phyloP scores from a whole-genome alignment of 2,329 filamentous ascomycete species.

The Pezicula rhizophila region DNA sequence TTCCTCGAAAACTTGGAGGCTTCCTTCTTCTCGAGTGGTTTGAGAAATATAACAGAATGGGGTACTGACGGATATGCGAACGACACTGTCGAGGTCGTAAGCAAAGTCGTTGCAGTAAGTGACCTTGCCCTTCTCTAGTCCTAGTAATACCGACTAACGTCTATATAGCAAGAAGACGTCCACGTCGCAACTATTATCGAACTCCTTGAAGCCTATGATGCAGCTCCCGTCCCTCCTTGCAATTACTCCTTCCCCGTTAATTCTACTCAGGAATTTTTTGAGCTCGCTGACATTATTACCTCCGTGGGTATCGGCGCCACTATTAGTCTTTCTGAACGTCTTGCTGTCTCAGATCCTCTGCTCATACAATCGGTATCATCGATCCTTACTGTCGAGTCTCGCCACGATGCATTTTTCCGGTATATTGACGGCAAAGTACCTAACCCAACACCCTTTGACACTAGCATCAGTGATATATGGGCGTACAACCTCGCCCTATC shows the following conservation, averaged over 20 bases:
- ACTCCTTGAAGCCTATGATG: conserved; percentile 7
- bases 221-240: conserved; percentile 2
- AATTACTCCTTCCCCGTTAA: conserved; percentile 9
- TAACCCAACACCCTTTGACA: conserved; percentile 9
- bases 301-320: conserved; percentile 6
- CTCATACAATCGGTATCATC: conserved; percentile 4
- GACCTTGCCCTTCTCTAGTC: not conserved
- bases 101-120: conserved; percentile 7
- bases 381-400: conserved; percentile 5
- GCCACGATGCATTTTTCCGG: conserved; percentile 8
- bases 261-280: conserved; percentile 8
- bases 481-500: conserved; percentile 9
- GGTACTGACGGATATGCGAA: conserved; percentile 5
- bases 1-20: conserved; percentile 10
- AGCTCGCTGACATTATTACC: conserved; percentile 4
- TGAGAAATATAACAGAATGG: conserved; percentile 8
- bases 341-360: conserved; percentile 1
- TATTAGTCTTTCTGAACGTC: conserved; percentile 6
- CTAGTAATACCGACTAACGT: conserved; percentile 2
- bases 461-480: conserved; percentile 5
- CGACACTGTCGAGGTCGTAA: conserved; percentile 7
- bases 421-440: conserved; percentile 4
- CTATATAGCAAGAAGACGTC: conserved; percentile 10
- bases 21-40: conserved; percentile 4
- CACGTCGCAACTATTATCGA: conserved; percentile 6